phyloP scores from a whole-genome alignment of 495 filamentous ascomycete species.

The Elaphomyces granulatus region DNA sequence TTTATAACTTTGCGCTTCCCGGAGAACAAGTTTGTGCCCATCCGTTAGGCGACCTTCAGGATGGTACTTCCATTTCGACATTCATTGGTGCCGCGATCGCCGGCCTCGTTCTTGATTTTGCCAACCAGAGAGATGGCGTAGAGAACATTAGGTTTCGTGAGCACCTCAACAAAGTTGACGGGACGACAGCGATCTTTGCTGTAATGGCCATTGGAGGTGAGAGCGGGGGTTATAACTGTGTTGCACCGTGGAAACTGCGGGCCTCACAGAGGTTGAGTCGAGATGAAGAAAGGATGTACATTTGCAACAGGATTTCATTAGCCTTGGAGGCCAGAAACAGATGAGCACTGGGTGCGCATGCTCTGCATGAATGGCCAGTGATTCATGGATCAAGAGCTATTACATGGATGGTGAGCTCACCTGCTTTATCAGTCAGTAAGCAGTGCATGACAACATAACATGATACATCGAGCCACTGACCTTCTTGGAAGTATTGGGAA shows the following conservation, averaged over 20 bases:
- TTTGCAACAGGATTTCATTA: too few relatives aligned
- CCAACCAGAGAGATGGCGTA: background rate
- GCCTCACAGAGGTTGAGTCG: too few relatives aligned
- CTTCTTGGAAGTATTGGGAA: too few relatives aligned
- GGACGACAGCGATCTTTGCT: slow-evolving; percentile 1
- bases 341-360: too few relatives aligned
- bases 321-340: too few relatives aligned
- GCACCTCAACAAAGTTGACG: background rate
- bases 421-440: too few relatives aligned
- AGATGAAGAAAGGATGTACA: background rate
- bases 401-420: too few relatives aligned
- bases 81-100: slow-evolving; percentile 1
- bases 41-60: background rate
- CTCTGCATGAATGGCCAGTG: too few relatives aligned
- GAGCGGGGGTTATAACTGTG: slow-evolving; percentile 1
- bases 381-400: too few relatives aligned
- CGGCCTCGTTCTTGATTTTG: background rate
- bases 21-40: background rate
- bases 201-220: slow-evolving; percentile 1
- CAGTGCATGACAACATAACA: too few relatives aligned
- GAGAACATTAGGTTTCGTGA: background rate
- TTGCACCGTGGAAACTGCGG: slow-evolving; percentile 2
- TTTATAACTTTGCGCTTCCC: background rate
- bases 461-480: too few relatives aligned
- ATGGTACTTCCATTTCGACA: slow-evolving; percentile 2